These are phyloP conservation scores for Macrocybe sp. DNA, from an alignment of 1,284 basidiomycete genomes.

Conservation along the genomic window DNA sequence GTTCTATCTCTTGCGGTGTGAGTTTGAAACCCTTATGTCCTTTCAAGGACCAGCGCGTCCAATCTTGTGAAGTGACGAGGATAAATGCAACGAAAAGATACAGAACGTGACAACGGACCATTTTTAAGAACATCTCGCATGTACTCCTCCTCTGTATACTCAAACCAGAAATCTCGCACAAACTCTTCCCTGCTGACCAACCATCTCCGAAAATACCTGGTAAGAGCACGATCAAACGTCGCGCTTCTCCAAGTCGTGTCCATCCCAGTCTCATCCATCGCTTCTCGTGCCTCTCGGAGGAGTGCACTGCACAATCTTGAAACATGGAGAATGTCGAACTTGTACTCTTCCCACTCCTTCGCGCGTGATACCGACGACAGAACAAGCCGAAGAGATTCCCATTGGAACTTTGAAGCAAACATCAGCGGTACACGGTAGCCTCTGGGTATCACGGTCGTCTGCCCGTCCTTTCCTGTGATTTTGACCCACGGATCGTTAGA, in stretches of 20 bases:
- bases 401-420: constrained; percentile 37
- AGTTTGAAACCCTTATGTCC: constrained; percentile 37
- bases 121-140: constrained; percentile 32
- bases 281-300: constrained; percentile 25
- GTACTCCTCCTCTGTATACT: constrained; percentile 37
- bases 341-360: constrained; percentile 33
- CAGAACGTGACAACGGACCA: constrained; percentile 19
- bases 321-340: constrained; percentile 36
- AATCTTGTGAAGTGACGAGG: constrained; percentile 21
- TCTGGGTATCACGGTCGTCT: constrained; percentile 22
- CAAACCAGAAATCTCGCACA: constrained; percentile 32
- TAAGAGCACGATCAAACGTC: constrained; percentile 36
- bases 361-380: constrained; percentile 25
- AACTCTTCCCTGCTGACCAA: constrained; percentile 33
- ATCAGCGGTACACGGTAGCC: constrained; percentile 36
- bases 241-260: constrained; percentile 30
- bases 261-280: constrained; percentile 16
- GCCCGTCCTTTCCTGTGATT: constrained; percentile 15
- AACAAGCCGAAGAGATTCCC: constrained; percentile 32
- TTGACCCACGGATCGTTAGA: constrained; percentile 15
- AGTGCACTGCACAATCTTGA: constrained; percentile 29
- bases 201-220: constrained; percentile 36
- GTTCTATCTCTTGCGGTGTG: constrained; percentile 27
- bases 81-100: neutral
- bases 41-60: constrained; percentile 31